Evolutionary conservation across 192 early-diverging fungal species (phyloP).

Genomic region (Irineochytrium annulatum): DNA sequence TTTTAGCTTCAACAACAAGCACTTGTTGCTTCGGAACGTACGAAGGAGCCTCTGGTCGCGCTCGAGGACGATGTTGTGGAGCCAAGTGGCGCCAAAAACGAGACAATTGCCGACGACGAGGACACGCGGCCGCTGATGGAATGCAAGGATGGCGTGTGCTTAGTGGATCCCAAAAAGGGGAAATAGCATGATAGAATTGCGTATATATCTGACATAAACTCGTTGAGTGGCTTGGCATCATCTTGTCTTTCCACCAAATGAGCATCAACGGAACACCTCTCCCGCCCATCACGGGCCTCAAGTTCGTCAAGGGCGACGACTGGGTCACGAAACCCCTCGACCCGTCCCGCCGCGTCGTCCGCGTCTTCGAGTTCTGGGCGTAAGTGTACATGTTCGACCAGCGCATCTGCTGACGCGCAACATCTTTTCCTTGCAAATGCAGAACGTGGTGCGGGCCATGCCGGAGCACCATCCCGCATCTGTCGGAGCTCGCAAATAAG

Average conservation of each 20-base stretch:
- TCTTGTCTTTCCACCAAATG: no score
- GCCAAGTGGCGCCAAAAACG: neutral
- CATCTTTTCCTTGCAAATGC: neutral
- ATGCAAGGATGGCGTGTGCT: neutral
- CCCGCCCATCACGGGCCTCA: constrained; percentile 8
- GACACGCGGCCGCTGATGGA: neutral
- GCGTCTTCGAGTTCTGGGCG: constrained; percentile 26
- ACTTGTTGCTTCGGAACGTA: no score
- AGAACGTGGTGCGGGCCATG: constrained; percentile 18
- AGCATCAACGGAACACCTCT: neutral
- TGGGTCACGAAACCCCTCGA: neutral
- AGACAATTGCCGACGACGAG: neutral
- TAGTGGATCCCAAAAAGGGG: neutral
- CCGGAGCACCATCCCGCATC: constrained; percentile 18
- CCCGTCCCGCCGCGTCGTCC: neutral
- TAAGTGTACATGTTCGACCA: neutral
- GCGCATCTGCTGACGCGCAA: neutral
- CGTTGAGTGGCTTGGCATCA: no score
- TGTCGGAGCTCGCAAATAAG: constrained; percentile 41
- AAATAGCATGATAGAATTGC: neutral
- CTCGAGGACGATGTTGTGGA: neutral
- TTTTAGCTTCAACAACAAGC: no score
- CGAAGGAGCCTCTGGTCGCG: no score
- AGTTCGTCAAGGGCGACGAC: constrained; percentile 18
- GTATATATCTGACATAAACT: no score